These are phyloP conservation scores for Bacterosira constricta DNA, from an alignment of 108 stramenopile genomes.

Conservation along the genomic window DNA sequence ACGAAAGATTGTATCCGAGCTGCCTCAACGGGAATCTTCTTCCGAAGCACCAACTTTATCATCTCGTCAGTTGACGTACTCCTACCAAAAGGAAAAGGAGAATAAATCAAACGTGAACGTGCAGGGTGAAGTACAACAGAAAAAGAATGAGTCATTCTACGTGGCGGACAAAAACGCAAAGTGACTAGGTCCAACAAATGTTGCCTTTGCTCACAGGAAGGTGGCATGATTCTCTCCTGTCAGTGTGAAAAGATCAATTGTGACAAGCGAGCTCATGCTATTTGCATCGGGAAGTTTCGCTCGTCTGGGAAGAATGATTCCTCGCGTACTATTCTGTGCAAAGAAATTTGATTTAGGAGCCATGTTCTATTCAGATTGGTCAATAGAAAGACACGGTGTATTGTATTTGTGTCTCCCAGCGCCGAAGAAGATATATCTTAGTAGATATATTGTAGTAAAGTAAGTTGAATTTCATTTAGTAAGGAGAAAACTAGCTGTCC, in stretches of 20 bases:
- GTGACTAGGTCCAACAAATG: conserved; percentile 3
- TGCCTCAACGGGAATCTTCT: background rate
- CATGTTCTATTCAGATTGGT: background rate
- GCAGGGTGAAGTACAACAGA: too few relatives aligned
- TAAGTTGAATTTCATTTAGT: background rate
- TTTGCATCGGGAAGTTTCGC: conserved; percentile 32
- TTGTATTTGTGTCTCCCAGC: background rate
- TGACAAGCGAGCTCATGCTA: conserved; percentile 12
- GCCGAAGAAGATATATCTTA: background rate
- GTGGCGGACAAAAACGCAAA: background rate
- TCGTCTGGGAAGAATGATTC: conserved; percentile 4
- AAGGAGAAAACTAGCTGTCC: background rate
- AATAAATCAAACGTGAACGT: conserved; percentile 2
- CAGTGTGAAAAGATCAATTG: conserved; percentile 25
- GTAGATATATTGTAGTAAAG: background rate
- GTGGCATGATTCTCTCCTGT: conserved; percentile 27
- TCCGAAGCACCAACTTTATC: background rate
- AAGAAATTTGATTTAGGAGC: background rate
- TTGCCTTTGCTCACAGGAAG: conserved; percentile 23
- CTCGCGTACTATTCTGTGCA: conserved; percentile 20
- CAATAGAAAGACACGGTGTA: background rate
- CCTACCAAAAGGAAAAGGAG: conserved; percentile 18
- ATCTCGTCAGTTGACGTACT: conserved; percentile 27
- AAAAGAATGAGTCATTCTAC: background rate
- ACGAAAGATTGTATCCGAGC: background rate